These are phyloP conservation scores for Rhodotorula sp. DNA, from an alignment of 1,284 basidiomycete genomes.

Conservation along the genomic window DNA sequence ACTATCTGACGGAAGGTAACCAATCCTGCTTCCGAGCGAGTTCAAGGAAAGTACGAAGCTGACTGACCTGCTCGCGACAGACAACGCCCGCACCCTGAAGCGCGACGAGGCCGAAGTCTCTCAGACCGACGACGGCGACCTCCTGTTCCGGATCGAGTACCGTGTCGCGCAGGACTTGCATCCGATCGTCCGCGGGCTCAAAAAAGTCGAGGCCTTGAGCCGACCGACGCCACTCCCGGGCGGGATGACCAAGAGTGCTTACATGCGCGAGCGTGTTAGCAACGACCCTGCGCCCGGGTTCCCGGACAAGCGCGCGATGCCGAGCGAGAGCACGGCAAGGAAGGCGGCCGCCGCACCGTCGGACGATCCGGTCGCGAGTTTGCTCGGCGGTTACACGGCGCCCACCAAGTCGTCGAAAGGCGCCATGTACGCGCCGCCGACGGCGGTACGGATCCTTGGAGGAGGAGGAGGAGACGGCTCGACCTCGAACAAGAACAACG, in stretches of 20 bases:
- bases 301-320: neutral
- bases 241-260: constrained; percentile 29
- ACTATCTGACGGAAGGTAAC: constrained; percentile 31
- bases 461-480: constrained; percentile 8
- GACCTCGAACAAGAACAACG: too few species aligned
- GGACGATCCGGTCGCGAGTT: constrained; percentile 5
- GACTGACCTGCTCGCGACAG: neutral
- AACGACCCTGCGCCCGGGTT: constrained; percentile 24
- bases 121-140: constrained; percentile 12
- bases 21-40: neutral
- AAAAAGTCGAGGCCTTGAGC: neutral
- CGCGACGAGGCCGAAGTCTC: constrained; percentile 27
- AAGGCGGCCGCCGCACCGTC: neutral
- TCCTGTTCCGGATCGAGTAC: constrained; percentile 39
- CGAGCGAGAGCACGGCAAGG: too few species aligned
- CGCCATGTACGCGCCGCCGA: constrained; percentile 30
- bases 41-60: too few species aligned
- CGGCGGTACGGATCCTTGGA: constrained; percentile 12
- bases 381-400: constrained; percentile 24
- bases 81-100: constrained; percentile 3
- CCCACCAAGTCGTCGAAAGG: constrained; percentile 18
- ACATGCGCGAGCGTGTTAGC: constrained; percentile 25
- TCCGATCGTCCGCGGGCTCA: constrained; percentile 20
- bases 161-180: constrained; percentile 34
- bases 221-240: constrained; percentile 7